Evolutionary conservation across 2,329 filamentous ascomycete genomes (phyloP).

Genomic region (Zymoseptoria pseudotritici): DNA sequence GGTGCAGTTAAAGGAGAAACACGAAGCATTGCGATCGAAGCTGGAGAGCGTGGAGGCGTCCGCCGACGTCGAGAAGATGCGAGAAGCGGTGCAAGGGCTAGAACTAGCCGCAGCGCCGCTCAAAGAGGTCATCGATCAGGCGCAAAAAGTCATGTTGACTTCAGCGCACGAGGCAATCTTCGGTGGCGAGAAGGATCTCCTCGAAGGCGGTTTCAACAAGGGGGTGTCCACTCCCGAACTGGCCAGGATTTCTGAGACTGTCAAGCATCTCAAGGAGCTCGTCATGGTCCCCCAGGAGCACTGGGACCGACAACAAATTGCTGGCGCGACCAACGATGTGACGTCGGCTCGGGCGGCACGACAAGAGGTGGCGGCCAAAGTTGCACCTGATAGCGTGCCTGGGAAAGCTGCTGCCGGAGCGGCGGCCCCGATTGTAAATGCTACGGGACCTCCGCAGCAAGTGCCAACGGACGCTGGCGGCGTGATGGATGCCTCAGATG

Average conservation of each 20-base stretch:
- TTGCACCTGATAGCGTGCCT: background rate
- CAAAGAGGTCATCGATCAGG: conserved; percentile 15
- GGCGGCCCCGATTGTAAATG: background rate
- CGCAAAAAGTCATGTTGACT: conserved; percentile 25
- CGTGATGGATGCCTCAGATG: background rate
- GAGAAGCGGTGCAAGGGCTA: conserved; percentile 15
- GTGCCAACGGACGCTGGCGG: background rate
- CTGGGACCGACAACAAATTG: conserved; percentile 27
- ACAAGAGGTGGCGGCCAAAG: conserved; percentile 14
- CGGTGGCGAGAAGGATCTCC: conserved; percentile 27
- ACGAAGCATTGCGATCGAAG: conserved; percentile 22
- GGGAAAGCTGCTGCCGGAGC: background rate
- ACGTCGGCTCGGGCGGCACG: conserved; percentile 20
- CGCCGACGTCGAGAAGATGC: conserved; percentile 17
- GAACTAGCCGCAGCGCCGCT: conserved; percentile 20
- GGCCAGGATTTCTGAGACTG: conserved; percentile 18
- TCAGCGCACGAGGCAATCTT: conserved; percentile 32
- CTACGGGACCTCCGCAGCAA: background rate
- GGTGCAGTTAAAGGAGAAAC: conserved; percentile 21
- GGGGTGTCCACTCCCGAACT: conserved; percentile 14
- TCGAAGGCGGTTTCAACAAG: conserved; percentile 14
- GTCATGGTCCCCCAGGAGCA: conserved; percentile 26
- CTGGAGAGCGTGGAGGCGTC: conserved; percentile 16
- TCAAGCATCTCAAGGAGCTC: conserved; percentile 23
- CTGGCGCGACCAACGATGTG: conserved; percentile 23